Evolutionary conservation across 108 stramenopile species (phyloP).

Genomic region (Cyclotella baltica): DNA sequence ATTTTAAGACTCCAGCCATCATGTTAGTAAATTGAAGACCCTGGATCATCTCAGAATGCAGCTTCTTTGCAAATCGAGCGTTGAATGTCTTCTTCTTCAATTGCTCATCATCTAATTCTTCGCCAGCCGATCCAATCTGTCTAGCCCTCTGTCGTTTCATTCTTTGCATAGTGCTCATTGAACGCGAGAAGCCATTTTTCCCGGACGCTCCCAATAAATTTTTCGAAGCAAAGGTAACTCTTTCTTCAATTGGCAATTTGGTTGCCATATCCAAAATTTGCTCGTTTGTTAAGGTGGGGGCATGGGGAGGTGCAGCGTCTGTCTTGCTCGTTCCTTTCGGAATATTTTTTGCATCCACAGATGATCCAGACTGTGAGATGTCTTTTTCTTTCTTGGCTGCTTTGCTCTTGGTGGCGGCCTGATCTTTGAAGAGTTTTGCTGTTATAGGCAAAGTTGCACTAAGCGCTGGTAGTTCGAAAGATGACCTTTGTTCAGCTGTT

Average conservation of each 20-base stretch:
- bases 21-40: slow-evolving; percentile 69
- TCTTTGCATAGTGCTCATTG: slow-evolving; percentile 72
- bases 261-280: slow-evolving; percentile 42
- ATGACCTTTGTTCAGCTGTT: background rate
- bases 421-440: background rate
- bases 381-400: background rate
- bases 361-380: background rate
- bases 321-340: slow-evolving; percentile 1
- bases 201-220: slow-evolving; percentile 73
- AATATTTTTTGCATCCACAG: background rate
- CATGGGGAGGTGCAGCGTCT: background rate
- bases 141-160: slow-evolving; percentile 81
- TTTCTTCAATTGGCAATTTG: slow-evolving; percentile 61
- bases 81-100: slow-evolving; percentile 71
- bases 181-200: slow-evolving; percentile 76
- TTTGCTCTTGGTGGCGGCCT: background rate
- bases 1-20: slow-evolving; percentile 61
- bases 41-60: slow-evolving; percentile 67
- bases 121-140: slow-evolving; percentile 39
- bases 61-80: slow-evolving; percentile 72
- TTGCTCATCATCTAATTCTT: slow-evolving; percentile 47
- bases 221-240: slow-evolving; percentile 64
- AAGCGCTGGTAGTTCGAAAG: background rate
- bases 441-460: background rate
- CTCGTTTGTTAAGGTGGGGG: slow-evolving; percentile 30